These are phyloP conservation scores for Phytophthora agathidicida DNA, from an alignment of 352 stramenopile species.

Conservation along the genomic window DNA sequence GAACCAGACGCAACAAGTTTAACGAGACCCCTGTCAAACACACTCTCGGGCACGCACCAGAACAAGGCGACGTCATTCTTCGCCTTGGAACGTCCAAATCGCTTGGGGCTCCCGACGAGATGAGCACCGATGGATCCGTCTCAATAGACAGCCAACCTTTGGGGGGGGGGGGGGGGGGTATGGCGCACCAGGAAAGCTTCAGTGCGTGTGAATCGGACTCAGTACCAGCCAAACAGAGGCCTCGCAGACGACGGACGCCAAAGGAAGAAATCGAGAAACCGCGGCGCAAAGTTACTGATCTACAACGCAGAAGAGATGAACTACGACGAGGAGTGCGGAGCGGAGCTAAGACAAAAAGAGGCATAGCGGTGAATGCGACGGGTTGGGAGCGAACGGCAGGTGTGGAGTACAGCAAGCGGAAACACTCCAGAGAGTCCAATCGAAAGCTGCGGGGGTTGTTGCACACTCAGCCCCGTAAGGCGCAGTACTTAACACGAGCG, in stretches of 20 bases:
- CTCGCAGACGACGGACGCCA: background rate
- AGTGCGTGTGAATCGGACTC: slow-evolving; percentile 1
- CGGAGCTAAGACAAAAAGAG: background rate
- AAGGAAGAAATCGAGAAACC: slow-evolving; percentile 6
- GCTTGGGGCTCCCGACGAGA: too few relatives aligned
- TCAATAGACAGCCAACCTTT: background rate
- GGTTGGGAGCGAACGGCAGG: slow-evolving; percentile 40
- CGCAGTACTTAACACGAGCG: slow-evolving; percentile 22
- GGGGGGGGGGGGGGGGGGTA: too few relatives aligned
- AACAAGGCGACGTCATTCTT: background rate
- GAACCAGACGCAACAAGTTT: background rate
- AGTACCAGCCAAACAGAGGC: background rate
- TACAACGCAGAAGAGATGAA: background rate
- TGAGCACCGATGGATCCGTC: background rate
- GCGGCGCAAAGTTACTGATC: background rate
- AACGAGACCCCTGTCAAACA: background rate
- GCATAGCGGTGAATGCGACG: slow-evolving; percentile 13
- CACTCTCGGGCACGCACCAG: background rate
- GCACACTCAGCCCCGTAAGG: slow-evolving; percentile 35
- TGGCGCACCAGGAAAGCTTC: background rate
- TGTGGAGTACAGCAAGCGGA: slow-evolving; percentile 27
- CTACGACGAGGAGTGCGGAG: background rate
- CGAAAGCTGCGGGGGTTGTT: slow-evolving; percentile 35
- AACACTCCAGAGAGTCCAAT: slow-evolving; percentile 38
- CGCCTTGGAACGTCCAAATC: background rate